phyloP scores from a whole-genome alignment of 306 rosid species.

The Abrus pulchellus region DNA sequence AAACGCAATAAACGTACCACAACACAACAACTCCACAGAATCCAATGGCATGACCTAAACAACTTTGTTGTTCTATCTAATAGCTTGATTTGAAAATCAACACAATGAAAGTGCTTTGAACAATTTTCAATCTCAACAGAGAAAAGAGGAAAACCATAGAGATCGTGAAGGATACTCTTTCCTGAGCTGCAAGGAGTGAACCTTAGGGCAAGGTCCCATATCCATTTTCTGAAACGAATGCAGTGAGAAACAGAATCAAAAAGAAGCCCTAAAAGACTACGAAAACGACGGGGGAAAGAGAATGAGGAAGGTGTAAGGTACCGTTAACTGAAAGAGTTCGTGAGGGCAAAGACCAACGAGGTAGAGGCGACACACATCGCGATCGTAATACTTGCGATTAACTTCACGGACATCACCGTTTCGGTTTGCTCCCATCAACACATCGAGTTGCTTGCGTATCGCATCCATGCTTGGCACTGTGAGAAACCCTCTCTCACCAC shows the following conservation, averaged over 20 bases:
- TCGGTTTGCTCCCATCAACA: conserved; percentile 97
- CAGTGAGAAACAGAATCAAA: neutral
- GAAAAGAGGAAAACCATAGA: neutral
- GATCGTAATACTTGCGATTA: conserved; percentile 95
- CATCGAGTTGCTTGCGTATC: conserved; percentile 95
- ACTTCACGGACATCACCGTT: conserved; percentile 99
- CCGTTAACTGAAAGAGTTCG: conserved; percentile 97
- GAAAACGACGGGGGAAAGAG: neutral
- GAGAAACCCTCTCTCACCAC: neutral
- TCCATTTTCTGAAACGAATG: conserved; percentile 90
- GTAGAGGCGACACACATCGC: conserved; percentile 94
- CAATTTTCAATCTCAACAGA: neutral
- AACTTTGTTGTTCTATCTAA: neutral
- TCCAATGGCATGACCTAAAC: no score
- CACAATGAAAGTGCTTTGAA: neutral
- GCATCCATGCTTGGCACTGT: conserved; percentile 69
- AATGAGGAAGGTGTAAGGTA: conserved; percentile 36
- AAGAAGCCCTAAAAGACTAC: neutral
- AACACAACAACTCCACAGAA: neutral
- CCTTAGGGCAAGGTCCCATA: conserved; percentile 99
- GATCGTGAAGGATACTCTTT: conserved; percentile 92
- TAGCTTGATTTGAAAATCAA: neutral
- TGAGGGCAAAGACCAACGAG: conserved; percentile 99
- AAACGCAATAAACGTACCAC: conserved; percentile 4
- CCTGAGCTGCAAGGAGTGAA: conserved; percentile 97